phyloP scores from a whole-genome alignment of 208 protist genomes.

The Phytomonas francai region DNA sequence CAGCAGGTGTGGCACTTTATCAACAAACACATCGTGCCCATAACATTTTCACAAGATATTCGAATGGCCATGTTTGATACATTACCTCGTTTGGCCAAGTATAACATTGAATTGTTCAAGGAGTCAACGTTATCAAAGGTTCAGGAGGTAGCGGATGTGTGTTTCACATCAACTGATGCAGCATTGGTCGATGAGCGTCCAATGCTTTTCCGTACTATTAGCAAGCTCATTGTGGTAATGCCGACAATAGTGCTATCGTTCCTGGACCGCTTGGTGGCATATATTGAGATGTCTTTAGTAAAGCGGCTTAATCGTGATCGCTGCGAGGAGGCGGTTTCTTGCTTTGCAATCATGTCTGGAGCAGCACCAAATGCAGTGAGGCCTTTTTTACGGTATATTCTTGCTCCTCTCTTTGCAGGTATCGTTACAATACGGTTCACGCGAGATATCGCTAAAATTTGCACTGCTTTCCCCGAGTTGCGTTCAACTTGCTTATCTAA shows the following conservation, averaged over 20 bases:
- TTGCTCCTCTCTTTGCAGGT: constrained; percentile 67
- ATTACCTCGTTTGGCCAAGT: constrained; percentile 64
- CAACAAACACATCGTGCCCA: constrained; percentile 28
- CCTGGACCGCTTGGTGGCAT: constrained; percentile 64
- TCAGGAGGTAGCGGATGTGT: constrained; percentile 26
- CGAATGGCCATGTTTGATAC: constrained; percentile 42
- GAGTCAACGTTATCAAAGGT: constrained; percentile 37
- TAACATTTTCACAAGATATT: constrained; percentile 22
- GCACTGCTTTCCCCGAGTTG: constrained; percentile 81
- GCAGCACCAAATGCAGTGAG: constrained; percentile 63
- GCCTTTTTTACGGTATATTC: constrained; percentile 67
- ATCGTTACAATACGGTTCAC: constrained; percentile 66
- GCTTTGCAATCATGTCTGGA: constrained; percentile 73
- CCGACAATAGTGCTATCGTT: constrained; percentile 59
- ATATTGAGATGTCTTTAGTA: constrained; percentile 65
- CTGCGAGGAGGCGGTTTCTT: constrained; percentile 72
- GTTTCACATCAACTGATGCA: constrained; percentile 30
- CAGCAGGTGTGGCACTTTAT: constrained; percentile 55
- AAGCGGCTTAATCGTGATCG: constrained; percentile 40
- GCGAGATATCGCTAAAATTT: constrained; percentile 77
- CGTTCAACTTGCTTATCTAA: constrained; percentile 82
- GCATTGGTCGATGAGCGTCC: constrained; percentile 41
- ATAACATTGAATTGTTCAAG: constrained; percentile 61
- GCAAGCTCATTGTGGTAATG: constrained; percentile 45
- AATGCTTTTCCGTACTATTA: constrained; percentile 55